A percentile compares a stretch with the other conserved stretches of the same genome.
These are phyloP conservation scores for Prototheca cutis DNA, from an alignment of 163 green algal genomes.

Conservation along the genomic window DNA sequence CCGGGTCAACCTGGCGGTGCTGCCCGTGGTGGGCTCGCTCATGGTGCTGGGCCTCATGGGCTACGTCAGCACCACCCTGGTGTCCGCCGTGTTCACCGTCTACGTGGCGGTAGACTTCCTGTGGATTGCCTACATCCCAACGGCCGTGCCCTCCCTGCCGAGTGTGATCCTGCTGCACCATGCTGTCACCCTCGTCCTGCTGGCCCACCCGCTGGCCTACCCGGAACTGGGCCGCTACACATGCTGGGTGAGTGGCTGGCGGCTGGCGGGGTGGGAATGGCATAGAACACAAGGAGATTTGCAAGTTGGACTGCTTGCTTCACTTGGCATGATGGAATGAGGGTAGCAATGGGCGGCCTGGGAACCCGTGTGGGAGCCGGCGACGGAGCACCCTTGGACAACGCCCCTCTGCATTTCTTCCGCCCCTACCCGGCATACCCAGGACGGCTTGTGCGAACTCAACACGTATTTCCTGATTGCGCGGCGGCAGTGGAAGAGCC, in stretches of 20 bases:
- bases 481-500: slow-evolving; percentile 15
- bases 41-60: slow-evolving; percentile 20
- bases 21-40: slow-evolving; percentile 30
- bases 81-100: slow-evolving; percentile 5
- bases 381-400: no score
- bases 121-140: slow-evolving; percentile 19
- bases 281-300: no score
- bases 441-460: slow-evolving; percentile 35
- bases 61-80: slow-evolving; percentile 6
- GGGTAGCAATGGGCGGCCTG: no score
- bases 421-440: no score
- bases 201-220: slow-evolving; percentile 30
- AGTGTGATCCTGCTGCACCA: slow-evolving; percentile 39
- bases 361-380: no score
- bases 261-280: no score
- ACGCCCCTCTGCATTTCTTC: no score
- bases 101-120: slow-evolving; percentile 5
- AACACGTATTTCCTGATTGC: slow-evolving; percentile 46
- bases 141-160: slow-evolving; percentile 31
- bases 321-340: no score
- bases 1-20: slow-evolving; percentile 30
- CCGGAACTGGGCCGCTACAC: slow-evolving; percentile 25
- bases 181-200: slow-evolving; percentile 27
- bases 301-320: no score
- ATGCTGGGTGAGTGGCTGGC: slow-evolving; percentile 22